Conservation (phyloP, 768 basidiomycete genomes). For the Favolaschia claudopus region DNA sequence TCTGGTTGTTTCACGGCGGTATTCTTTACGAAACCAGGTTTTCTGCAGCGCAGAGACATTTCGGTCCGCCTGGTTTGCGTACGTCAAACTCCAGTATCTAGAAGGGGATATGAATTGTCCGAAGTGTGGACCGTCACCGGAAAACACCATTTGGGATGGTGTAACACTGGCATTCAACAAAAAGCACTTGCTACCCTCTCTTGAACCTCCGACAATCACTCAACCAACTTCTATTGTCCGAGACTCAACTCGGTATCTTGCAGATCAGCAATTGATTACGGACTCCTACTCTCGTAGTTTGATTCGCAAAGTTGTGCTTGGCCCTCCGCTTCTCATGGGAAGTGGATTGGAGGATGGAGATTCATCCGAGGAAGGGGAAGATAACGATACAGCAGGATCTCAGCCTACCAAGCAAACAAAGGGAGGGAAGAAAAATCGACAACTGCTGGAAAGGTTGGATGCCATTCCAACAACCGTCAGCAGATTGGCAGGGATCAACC, state of each 20-base stretch:
- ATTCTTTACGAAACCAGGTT: constrained; percentile 14
- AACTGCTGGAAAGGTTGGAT: neutral
- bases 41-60: constrained; percentile 40
- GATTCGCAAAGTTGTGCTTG: constrained; percentile 4
- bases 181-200: constrained; percentile 32
- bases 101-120: constrained; percentile 36
- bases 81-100: constrained; percentile 31
- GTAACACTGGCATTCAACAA: constrained; percentile 38
- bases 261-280: constrained; percentile 13
- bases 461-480: neutral
- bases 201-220: constrained; percentile 36
- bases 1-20: constrained; percentile 28
- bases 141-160: constrained; percentile 41
- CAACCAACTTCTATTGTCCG: constrained; percentile 12
- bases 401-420: neutral
- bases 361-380: neutral
- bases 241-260: constrained; percentile 3
- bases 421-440: neutral
- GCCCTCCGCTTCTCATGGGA: neutral
- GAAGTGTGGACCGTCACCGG: constrained; percentile 35
- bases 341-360: constrained; percentile 4
- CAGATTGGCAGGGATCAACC: neutral
- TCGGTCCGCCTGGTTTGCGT: constrained; percentile 43
- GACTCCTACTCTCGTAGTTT: constrained; percentile 1
- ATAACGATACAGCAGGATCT: neutral